Percentiles rank a stretch among this genome's conserved stretches.
Evolutionary conservation across 768 basidiomycete species (phyloP).

Genomic region (Gautieria morchelliformis): DNA sequence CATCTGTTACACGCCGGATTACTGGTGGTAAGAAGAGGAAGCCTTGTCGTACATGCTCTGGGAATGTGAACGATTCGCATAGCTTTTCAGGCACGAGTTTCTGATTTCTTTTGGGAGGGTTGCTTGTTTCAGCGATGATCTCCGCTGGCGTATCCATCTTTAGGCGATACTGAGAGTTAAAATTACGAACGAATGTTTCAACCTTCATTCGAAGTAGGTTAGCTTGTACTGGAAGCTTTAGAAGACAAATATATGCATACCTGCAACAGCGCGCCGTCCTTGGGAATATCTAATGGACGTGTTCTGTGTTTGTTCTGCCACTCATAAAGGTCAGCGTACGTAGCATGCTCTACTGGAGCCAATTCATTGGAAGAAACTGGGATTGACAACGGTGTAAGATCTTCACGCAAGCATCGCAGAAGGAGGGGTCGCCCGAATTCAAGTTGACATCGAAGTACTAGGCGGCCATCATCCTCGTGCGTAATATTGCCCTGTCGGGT

Average conservation of each 20-base stretch:
- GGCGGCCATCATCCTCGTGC: slow-evolving; percentile 37
- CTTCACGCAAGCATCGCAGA: slow-evolving; percentile 48
- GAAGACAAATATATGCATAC: neutral
- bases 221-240: neutral
- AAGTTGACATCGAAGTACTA: slow-evolving; percentile 46
- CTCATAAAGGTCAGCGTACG: neutral
- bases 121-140: neutral
- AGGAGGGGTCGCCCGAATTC: slow-evolving; percentile 46
- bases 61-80: slow-evolving; percentile 47
- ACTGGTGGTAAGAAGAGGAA: slow-evolving; percentile 58
- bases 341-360: neutral
- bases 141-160: neutral
- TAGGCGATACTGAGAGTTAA: neutral
- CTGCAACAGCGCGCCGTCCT: slow-evolving; percentile 1
- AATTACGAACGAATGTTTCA: slow-evolving; percentile 4
- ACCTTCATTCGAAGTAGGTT: neutral
- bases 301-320: neutral
- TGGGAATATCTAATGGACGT: neutral
- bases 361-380: slow-evolving; percentile 22
- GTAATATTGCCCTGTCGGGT: slow-evolving; percentile 41
- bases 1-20: slow-evolving; percentile 53
- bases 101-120: neutral
- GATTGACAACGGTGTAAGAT: slow-evolving; percentile 55
- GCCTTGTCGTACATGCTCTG: slow-evolving; percentile 37
- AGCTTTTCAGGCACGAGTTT: slow-evolving; percentile 31